Base-by-base conservation (phyloP, 805 yeast species). In the Candida sonorensis region DNA sequence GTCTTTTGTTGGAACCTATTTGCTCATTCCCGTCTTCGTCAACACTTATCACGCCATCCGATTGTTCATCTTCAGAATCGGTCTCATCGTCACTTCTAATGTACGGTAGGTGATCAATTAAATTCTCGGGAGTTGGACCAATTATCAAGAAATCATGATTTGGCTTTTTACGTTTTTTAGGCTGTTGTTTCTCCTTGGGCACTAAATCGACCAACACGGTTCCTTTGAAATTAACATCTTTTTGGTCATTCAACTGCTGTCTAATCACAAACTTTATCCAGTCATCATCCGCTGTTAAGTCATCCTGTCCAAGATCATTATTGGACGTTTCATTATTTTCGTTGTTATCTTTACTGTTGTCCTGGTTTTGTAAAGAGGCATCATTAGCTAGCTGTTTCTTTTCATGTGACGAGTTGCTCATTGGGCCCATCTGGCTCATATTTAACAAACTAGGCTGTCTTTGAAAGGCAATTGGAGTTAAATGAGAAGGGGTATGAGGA, bases 41-140 rank as follows among this genome's bases (percentile, higher is more conserved):
- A 10, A 31, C 20, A 2, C 30, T 26, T n/a, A 27, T 33, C 4
- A 26, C 38, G 10, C 25, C 34, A 11, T 33, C 37, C 3, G 26
- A 33, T 8, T n/a, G n/a, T n/a, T 35, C 31, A 29, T 28, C 33
- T 9, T 31, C 30, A 5, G 21, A 22, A 19, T 30, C 32, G 10
- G 28, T 38, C 20, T 51, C 57, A 25, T 48, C 55, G 11, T 53
- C 50, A 21, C 45, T 42, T 24, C 37, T 44, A 14, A 50, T 49
- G 32, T 59, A 58, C 1, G 65, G 64, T 20, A 57, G 38, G 30
- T 49, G 43, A 13, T 49, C 48, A 22, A 51, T 35, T 17, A 59
- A 31, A 9, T 35, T 48, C 14, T 55, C 61, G 2, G 65, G 62
- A 10, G 61, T 50, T 1, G 62, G 62, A 0, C 63, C 65, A 7